These are phyloP conservation scores for Septoria petroselini DNA, from an alignment of 2,329 filamentous ascomycete genomes.

Conservation along the genomic window DNA sequence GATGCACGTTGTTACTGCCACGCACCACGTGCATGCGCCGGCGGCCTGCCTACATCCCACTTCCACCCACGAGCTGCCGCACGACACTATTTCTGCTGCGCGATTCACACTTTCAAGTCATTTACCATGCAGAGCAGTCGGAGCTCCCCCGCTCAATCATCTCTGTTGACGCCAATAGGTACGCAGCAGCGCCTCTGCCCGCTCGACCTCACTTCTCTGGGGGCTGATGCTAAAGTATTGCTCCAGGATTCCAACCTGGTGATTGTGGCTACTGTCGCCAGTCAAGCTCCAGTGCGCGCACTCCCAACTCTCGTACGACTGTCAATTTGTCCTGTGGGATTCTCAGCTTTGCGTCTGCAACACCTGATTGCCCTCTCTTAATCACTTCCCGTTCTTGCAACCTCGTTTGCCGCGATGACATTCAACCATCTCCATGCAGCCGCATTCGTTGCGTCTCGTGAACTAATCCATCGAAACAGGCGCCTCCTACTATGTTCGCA, in stretches of 20 bases:
- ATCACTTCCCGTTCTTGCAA: not conserved
- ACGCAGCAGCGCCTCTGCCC: constrained; percentile 19
- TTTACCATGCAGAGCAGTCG: no score
- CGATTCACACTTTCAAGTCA: no score
- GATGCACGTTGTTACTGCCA: no score
- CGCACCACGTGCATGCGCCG: no score
- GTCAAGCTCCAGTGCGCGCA: constrained; percentile 46
- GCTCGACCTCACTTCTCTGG: not conserved
- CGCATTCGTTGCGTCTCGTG: not conserved
- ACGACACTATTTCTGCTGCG: no score
- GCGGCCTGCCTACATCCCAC: no score
- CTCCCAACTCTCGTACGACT: constrained; percentile 50
- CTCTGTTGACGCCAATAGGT: constrained; percentile 37
- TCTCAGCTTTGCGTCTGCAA: not conserved
- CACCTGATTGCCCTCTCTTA: not conserved
- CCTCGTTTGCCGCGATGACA: not conserved
- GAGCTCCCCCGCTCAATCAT: constrained; percentile 16
- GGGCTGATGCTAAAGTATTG: constrained; percentile 25
- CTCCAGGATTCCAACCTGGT: constrained; percentile 48
- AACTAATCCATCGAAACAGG: constrained; percentile 47
- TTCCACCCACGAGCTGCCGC: no score
- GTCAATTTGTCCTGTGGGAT: constrained; percentile 5
- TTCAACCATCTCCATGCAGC: not conserved
- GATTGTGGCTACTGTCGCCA: constrained; percentile 53
- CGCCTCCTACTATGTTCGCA: constrained; percentile 67